Percentiles rank a stretch among this genome's conserved stretches.
phyloP scores from a whole-genome alignment of 2,329 filamentous ascomycete genomes.

The Penicillium sp. region DNA sequence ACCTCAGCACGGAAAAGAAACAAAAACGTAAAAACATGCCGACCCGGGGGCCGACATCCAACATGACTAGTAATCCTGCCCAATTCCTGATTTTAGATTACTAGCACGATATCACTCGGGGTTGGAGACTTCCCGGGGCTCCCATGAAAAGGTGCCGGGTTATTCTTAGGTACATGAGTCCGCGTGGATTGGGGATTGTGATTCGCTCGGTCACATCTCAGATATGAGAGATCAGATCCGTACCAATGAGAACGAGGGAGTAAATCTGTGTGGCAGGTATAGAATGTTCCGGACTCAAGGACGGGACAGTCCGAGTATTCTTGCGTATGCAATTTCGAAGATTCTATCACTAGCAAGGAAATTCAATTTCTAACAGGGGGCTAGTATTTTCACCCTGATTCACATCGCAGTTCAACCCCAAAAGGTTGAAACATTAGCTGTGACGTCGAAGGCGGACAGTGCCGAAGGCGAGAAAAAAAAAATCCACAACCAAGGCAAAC shows the following conservation, averaged over 20 bases:
- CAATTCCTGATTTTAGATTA: neutral
- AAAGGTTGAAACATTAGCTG: neutral
- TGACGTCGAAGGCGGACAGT: slow-evolving; percentile 3
- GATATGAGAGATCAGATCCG: neutral
- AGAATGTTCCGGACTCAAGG: neutral
- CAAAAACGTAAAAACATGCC: neutral
- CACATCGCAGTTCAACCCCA: neutral
- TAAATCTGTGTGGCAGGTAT: neutral
- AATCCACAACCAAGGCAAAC: neutral
- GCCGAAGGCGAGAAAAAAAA: neutral
- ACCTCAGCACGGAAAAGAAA: neutral
- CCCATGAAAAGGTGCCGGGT: neutral
- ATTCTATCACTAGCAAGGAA: neutral
- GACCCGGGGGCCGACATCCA: neutral
- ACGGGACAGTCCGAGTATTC: neutral
- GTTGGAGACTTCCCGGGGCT: neutral
- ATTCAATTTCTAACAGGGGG: neutral
- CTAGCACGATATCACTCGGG: neutral
- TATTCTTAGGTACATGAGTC: neutral
- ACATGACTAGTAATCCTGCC: neutral
- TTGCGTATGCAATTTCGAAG: neutral
- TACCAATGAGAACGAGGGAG: neutral
- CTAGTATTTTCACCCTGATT: neutral
- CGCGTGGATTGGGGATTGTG: neutral
- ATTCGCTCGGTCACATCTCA: neutral